Percentiles rank a stretch among this genome's conserved stretches.
These are phyloP conservation scores for Venturia pyrina DNA, from an alignment of 2,329 filamentous ascomycete species.

Conservation along the genomic window DNA sequence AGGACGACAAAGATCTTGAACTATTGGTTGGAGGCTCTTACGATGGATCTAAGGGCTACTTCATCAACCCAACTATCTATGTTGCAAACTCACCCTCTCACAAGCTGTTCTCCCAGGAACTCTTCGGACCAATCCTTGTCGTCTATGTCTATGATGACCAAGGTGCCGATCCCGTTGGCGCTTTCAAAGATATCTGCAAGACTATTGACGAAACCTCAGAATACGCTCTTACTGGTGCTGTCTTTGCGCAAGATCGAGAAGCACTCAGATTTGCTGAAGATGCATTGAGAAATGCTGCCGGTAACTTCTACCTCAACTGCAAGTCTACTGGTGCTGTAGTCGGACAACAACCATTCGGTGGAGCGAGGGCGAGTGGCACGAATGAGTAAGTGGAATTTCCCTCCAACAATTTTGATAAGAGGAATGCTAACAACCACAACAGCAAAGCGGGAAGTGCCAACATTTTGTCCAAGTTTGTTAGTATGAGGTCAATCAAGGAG, in stretches of 20 bases:
- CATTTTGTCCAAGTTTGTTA: constrained; percentile 43
- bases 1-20: constrained; percentile 61
- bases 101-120: constrained; percentile 63
- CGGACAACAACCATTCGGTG: constrained; percentile 42
- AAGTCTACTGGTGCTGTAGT: constrained; percentile 52
- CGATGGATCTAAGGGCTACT: constrained; percentile 71
- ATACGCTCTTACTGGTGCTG: constrained; percentile 67
- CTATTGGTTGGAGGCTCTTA: constrained; percentile 67
- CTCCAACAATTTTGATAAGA: background rate
- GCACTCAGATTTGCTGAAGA: constrained; percentile 61
- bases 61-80: constrained; percentile 76
- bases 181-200: constrained; percentile 51
- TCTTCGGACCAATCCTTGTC: constrained; percentile 71
- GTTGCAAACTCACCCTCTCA: constrained; percentile 62
- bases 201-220: constrained; percentile 62
- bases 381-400: constrained; percentile 30
- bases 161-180: constrained; percentile 32
- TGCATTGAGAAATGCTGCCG: constrained; percentile 59
- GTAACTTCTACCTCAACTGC: constrained; percentile 82
- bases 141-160: constrained; percentile 70
- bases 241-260: constrained; percentile 62
- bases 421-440: background rate
- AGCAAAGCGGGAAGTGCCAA: constrained; percentile 44
- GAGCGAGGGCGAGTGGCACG: constrained; percentile 45
- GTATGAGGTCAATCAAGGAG: constrained; percentile 47